phyloP scores from a whole-genome alignment of 495 filamentous ascomycete genomes.

The Apiosordaria backusii region DNA sequence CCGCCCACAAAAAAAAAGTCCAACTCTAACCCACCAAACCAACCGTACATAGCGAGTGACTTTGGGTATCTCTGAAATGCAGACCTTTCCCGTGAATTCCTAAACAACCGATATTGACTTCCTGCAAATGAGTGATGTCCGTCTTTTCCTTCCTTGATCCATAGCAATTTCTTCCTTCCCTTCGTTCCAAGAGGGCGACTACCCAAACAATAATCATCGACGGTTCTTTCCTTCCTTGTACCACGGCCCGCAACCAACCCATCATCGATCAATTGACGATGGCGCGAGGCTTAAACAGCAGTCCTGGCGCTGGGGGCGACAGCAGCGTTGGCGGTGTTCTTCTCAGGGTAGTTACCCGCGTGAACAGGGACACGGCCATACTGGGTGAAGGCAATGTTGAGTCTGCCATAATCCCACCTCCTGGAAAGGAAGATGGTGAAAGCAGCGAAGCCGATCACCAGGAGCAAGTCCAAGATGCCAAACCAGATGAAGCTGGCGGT shows the following conservation, averaged over 20 bases:
- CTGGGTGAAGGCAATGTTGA: constrained; percentile 53
- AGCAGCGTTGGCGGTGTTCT: constrained; percentile 26
- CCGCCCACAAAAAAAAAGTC: neutral
- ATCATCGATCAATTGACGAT: too few relatives aligned
- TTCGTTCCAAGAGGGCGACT: neutral
- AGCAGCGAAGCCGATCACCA: constrained; percentile 35
- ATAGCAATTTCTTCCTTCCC: neutral
- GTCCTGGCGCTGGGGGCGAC: neutral
- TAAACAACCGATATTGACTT: neutral
- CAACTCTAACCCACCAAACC: neutral
- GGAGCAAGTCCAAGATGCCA: constrained; percentile 43
- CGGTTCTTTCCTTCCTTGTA: neutral
- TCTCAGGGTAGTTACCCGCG: constrained; percentile 44
- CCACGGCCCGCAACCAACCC: too few relatives aligned
- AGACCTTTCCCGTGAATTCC: neutral
- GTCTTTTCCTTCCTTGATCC: neutral
- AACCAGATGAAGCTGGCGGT: constrained; percentile 44
- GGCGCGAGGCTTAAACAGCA: constrained; percentile 17
- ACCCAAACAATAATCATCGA: neutral
- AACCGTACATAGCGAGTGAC: neutral
- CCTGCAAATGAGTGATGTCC: neutral
- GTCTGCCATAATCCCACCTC: constrained; percentile 45
- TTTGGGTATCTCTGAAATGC: neutral
- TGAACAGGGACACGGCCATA: constrained; percentile 46
- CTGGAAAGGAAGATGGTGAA: constrained; percentile 38